Conservation (phyloP, 106 monocot genomes). For the Acorus calamus region DNA sequence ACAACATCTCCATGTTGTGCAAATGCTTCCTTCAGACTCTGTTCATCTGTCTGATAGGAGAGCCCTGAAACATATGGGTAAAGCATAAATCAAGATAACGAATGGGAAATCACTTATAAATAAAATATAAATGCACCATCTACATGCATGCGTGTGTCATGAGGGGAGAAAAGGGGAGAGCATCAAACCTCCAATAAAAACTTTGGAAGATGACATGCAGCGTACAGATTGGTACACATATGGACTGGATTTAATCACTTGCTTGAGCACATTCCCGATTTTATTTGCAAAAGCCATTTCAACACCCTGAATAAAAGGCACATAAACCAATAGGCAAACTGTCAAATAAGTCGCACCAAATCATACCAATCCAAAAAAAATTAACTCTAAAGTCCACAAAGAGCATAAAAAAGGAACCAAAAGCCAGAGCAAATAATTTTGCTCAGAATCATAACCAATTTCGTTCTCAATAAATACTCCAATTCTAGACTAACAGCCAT, state of each 20-base stretch:
- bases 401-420: too few species aligned
- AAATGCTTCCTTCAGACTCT: conserved; percentile 51
- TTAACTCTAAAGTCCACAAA: too few species aligned
- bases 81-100: neutral
- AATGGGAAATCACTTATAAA: neutral
- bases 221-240: conserved; percentile 52
- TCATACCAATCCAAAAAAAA: too few species aligned
- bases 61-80: conserved; percentile 38
- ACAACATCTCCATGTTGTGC: conserved; percentile 48
- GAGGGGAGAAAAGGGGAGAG: neutral
- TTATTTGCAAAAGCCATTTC: conserved; percentile 54
- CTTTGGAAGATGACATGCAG: conserved; percentile 83
- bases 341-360: too few species aligned
- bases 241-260: conserved; percentile 28
- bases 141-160: neutral
- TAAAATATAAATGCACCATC: too few species aligned
- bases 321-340: too few species aligned
- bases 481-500: too few species aligned
- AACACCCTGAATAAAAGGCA: neutral
- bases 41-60: conserved; percentile 62
- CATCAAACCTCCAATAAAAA: conserved; percentile 71
- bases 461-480: too few species aligned
- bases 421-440: too few species aligned
- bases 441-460: too few species aligned
- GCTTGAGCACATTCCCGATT: conserved; percentile 58